Conservation (phyloP, 1,284 basidiomycete genomes). For the Cryptococcus floricola region DNA sequence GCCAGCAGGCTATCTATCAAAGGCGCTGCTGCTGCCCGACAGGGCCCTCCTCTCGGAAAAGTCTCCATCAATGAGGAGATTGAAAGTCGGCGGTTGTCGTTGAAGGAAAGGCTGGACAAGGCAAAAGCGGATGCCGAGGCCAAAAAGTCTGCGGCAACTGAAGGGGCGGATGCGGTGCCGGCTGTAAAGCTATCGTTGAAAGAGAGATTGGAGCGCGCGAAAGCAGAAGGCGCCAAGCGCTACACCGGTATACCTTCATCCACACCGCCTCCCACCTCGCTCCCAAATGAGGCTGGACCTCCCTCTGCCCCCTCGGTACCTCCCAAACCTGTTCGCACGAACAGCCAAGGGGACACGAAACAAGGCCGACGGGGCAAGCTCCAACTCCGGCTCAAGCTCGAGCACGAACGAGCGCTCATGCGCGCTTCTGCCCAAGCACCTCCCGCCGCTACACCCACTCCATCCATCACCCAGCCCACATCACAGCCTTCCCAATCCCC, state of each 20-base stretch:
- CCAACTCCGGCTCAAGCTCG: conserved; percentile 24
- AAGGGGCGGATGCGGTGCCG: neutral
- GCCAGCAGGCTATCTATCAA: neutral
- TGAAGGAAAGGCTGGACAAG: conserved; percentile 22
- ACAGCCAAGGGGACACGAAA: neutral
- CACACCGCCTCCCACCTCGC: no score
- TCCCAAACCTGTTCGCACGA: neutral
- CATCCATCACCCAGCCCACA: neutral
- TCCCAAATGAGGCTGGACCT: neutral
- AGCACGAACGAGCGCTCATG: conserved; percentile 16
- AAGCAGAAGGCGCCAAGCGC: neutral
- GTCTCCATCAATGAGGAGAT: neutral
- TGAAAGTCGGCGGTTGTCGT: neutral
- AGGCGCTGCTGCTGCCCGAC: neutral
- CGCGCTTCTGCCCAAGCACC: neutral
- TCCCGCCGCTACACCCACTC: neutral
- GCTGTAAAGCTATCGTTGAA: neutral
- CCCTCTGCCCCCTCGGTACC: neutral
- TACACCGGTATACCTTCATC: neutral
- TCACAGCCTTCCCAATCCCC: neutral
- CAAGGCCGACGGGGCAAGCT: conserved; percentile 19
- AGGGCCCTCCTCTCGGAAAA: neutral
- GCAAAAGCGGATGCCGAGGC: conserved; percentile 24
- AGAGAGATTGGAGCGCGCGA: neutral
- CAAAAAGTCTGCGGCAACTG: neutral